A percentile compares a stretch with the other conserved stretches of the same genome.
Conservation (phyloP, 2,329 filamentous ascomycete genomes). For the Fusarium veterinarium region DNA sequence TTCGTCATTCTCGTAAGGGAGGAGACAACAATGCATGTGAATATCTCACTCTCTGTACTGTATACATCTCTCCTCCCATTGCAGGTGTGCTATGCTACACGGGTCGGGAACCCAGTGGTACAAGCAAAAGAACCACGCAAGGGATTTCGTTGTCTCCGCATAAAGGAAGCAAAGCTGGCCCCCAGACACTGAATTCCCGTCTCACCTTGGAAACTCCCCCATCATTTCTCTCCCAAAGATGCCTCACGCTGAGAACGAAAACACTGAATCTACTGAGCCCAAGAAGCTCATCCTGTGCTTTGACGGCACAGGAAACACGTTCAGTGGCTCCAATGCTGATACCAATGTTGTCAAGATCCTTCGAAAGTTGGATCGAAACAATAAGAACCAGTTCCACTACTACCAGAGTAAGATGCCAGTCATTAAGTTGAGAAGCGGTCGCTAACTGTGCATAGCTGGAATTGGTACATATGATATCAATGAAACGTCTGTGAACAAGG, state of each 20-base stretch:
- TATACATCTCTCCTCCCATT: neutral
- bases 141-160: neutral
- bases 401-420: slow-evolving; percentile 55
- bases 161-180: slow-evolving; percentile 24
- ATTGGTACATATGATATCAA: slow-evolving; percentile 62
- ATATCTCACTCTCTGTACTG: neutral
- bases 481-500: slow-evolving; percentile 55
- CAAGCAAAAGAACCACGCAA: neutral
- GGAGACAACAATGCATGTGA: neutral
- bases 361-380: slow-evolving; percentile 58
- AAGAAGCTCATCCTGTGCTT: slow-evolving; percentile 61
- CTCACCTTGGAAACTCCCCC: neutral
- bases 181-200: neutral
- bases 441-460: slow-evolving; percentile 50
- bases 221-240: slow-evolving; percentile 7
- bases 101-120: neutral
- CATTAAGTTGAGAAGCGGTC: neutral
- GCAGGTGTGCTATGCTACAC: slow-evolving; percentile 15
- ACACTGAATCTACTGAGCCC: slow-evolving; percentile 29
- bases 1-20: neutral
- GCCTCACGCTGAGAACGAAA: slow-evolving; percentile 29
- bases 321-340: slow-evolving; percentile 59
- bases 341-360: slow-evolving; percentile 66
- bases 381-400: slow-evolving; percentile 59
- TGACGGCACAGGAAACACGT: slow-evolving; percentile 61